Percentiles rank a stretch among this genome's conserved stretches.
Conservation (phyloP, 2,329 filamentous ascomycete genomes). For the Sclerotinia spermophila region DNA sequence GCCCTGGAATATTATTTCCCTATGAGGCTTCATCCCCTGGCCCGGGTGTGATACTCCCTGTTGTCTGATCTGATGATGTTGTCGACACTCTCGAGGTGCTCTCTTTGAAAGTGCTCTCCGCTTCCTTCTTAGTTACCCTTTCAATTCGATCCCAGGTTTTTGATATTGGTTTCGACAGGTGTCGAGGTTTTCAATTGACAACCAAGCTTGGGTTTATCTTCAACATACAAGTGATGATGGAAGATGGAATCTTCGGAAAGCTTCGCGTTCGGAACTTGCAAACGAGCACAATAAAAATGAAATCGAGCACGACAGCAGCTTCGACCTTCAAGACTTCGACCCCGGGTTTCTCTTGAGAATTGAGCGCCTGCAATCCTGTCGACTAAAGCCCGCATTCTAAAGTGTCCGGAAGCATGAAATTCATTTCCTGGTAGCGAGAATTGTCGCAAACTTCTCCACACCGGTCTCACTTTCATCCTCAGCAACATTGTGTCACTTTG, state of each 20-base stretch:
- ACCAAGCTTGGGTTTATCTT: background rate
- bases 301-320: background rate
- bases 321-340: background rate
- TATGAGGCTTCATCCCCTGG: background rate
- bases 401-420: background rate
- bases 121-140: background rate
- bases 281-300: background rate
- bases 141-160: background rate
- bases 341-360: background rate
- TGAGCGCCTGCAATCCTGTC: background rate
- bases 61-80: background rate
- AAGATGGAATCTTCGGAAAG: background rate
- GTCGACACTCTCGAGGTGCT: background rate
- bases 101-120: background rate
- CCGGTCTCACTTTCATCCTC: background rate
- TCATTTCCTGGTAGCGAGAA: background rate
- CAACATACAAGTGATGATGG: background rate
- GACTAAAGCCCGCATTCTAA: background rate
- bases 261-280: background rate
- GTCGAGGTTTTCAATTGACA: too few species aligned
- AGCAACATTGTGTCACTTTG: background rate
- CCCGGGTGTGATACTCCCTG: background rate
- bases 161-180: background rate
- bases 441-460: conserved; percentile 8
- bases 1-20: background rate